Base-by-base conservation (phyloP, 1,284 basidiomycete species). In the Trichosporon sp. region DNA sequence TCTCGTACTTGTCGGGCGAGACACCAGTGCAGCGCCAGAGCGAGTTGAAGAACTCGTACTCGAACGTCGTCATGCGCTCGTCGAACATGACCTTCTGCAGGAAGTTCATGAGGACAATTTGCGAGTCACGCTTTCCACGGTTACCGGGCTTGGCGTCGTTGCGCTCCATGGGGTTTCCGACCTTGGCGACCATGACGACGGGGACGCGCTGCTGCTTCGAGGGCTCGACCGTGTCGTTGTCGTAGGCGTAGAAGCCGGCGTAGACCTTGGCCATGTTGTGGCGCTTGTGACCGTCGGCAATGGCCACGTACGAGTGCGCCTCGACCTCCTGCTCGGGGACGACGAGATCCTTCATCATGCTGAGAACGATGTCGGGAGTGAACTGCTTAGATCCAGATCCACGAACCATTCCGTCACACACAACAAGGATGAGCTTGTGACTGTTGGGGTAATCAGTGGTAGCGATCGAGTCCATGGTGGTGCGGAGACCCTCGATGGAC, bases 231-330 rank as follows among this genome's bases (percentile, higher is more conserved):
- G 95, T 98, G 68, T 91, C 88, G 78, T 95, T 88, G 82, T 98
- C 95, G 83, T 99, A 99, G 72, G 90, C 88, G 84, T 99, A 99
- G 86, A 94, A 99, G 3, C 97, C 97, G 35, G 96, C 95, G 77
- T 92, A 98, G 58, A 99, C 95, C 85, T 96, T 96, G 70, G 96
- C 96, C 95, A 97, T 97, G 84, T 99, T 99, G 87, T 98, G 96
- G 25, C 93, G 88, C 86, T 98, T 99, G 86, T 98, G 93, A 34
- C 97, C 97, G 81, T 99, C 95, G 27, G 97, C 97, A 77, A 99
- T 98, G 70, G 97, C 95, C 62, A 98, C 94, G 80, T 99, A 99
- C 64, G 95, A 97, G 78, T 97, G 92, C 8, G 95, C 86, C 80
- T 98, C 93, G 64, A 98, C 94, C 70, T 98, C 93, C 35, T 91